These are phyloP conservation scores for Trametes coccinea DNA, from an alignment of 768 basidiomycete species.

Conservation along the genomic window DNA sequence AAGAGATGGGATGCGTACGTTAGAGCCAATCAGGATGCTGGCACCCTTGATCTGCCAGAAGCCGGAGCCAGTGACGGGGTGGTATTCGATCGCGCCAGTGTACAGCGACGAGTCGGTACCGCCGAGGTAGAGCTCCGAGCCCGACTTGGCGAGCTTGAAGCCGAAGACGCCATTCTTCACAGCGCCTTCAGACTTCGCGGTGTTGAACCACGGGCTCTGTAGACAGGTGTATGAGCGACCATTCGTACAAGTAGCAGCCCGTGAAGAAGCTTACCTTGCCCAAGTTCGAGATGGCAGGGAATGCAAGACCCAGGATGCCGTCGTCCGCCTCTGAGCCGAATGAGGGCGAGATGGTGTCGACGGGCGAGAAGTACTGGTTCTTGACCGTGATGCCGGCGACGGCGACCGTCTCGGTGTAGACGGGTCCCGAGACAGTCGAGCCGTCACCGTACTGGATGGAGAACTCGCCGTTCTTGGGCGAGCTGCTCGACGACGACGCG, in stretches of 20 bases:
- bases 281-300: constrained; percentile 24
- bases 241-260: background rate
- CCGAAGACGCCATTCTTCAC: constrained; percentile 43
- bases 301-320: constrained; percentile 30
- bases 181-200: constrained; percentile 39
- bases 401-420: constrained; percentile 37
- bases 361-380: constrained; percentile 24
- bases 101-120: constrained; percentile 48
- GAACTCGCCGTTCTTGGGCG: constrained; percentile 27
- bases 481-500: constrained; percentile 31
- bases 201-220: constrained; percentile 37
- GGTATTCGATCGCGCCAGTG: constrained; percentile 41
- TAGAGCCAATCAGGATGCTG: constrained; percentile 17
- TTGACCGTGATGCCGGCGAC: constrained; percentile 33
- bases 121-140: constrained; percentile 57
- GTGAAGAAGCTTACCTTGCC: constrained; percentile 37
- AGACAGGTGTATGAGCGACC: background rate
- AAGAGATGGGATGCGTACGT: background rate
- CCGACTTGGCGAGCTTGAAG: constrained; percentile 44
- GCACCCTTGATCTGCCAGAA: constrained; percentile 34
- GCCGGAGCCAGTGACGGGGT: constrained; percentile 19
- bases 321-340: constrained; percentile 21
- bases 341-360: constrained; percentile 16
- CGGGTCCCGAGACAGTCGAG: constrained; percentile 33
- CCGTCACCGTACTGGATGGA: constrained; percentile 41